phyloP scores from a whole-genome alignment of 805 yeast genomes.

The Starmerella kuoi region DNA sequence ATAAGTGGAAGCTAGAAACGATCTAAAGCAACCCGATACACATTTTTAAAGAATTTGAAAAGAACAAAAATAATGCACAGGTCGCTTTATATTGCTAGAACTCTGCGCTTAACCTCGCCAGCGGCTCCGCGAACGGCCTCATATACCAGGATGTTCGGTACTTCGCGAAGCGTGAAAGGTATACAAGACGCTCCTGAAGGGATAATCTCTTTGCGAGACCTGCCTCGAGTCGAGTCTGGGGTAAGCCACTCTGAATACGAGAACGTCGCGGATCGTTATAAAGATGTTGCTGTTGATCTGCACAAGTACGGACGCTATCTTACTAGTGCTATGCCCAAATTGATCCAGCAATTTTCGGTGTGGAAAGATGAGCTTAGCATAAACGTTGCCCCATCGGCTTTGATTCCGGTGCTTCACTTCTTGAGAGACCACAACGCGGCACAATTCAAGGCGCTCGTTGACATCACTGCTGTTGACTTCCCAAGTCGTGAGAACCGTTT shows the following conservation, averaged over 20 bases:
- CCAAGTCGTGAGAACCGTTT: conserved; percentile 75
- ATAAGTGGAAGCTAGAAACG: too few relatives aligned
- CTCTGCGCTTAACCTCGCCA: conserved; percentile 5
- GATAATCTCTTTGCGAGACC: conserved; percentile 20
- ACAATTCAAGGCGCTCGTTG: conserved; percentile 67
- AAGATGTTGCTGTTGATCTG: conserved; percentile 53
- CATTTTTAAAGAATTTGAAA: too few relatives aligned
- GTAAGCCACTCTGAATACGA: conserved; percentile 27
- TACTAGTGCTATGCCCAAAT: conserved; percentile 69
- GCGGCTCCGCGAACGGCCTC: too few relatives aligned
- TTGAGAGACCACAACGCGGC: conserved; percentile 67
- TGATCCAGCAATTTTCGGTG: conserved; percentile 68
- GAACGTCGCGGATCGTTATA: conserved; percentile 68
- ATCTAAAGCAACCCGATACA: too few relatives aligned
- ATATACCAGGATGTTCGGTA: conserved; percentile 3
- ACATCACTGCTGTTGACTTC: conserved; percentile 76
- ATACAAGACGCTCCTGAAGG: conserved; percentile 28
- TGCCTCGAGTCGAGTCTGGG: conserved; percentile 26
- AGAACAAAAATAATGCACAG: conserved; percentile 13
- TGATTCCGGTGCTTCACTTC: conserved; percentile 58
- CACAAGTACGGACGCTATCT: conserved; percentile 73
- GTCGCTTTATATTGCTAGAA: conserved; percentile 8
- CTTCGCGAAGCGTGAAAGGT: conserved; percentile 6
- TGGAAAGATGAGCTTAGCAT: conserved; percentile 83
- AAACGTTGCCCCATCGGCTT: conserved; percentile 62